Base-by-base conservation (phyloP, 2,329 filamentous ascomycete genomes). In the Magnaporthales sp. region DNA sequence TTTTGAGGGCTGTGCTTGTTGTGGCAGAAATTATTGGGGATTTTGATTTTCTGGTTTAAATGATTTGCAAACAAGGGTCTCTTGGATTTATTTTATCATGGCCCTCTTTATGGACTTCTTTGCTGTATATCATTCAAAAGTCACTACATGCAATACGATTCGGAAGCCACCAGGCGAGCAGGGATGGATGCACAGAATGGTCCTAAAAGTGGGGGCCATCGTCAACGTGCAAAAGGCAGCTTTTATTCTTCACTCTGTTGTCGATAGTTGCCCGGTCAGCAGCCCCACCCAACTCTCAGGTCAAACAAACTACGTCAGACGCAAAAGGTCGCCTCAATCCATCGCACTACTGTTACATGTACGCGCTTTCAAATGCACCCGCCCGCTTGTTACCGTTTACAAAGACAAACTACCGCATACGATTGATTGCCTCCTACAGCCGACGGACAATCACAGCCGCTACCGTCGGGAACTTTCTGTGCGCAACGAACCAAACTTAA, bases 231-330 rank as follows among this genome's bases (percentile, higher is more conserved):
- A 22, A 27, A 22, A 62, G n/a, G 27, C 32, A 38, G 32, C 32
- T 38, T 38, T 46, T 46, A 46, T 46, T n/a, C n/a, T n/a, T n/a
- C 38, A 19, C 5, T 9, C 38, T 19, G 24, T 68, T 70, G 71
- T 70, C 70, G 70, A 72, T 72, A 68, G 70, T 72, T 72, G 70
- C 70, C 67, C 29, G 54, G 54, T 26, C 54, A 70, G 69, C 70
- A 66, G n/a, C 13, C 32, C 64, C 29, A 30, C 46, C 22, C 31
- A 13, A n/a, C n/a, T 19, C 19, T 15, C 22, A 6, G 5, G 22
- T 58, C n/a, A 58, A 58, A 58, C 54, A 58, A 58, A 58, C 54
- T 58, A 58, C 54, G 54, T 58, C 54, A 58, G 54, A 56, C 51
- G 32, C 7, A 38, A 56, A 9, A 8, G 11, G 2, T 38, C 13